phyloP scores from a whole-genome alignment of 257 asterid genomes.

The Forsythia suspensa region DNA sequence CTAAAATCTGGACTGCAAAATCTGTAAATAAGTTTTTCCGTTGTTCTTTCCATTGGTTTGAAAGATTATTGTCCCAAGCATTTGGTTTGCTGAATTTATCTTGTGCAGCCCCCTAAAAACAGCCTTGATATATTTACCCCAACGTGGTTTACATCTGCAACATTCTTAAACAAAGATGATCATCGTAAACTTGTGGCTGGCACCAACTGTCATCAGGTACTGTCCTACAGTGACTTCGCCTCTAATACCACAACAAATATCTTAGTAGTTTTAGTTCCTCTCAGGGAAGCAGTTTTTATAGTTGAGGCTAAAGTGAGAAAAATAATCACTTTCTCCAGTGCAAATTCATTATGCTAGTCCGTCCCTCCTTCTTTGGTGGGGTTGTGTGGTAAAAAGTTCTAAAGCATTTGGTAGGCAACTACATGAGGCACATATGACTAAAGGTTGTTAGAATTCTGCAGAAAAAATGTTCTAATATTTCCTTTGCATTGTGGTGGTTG shows the following conservation, averaged over 20 bases:
- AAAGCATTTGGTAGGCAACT: background rate
- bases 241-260: background rate
- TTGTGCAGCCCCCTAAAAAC: conserved; percentile 77
- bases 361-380: background rate
- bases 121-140: conserved; percentile 84
- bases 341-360: background rate
- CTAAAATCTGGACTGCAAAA: conserved; percentile 77
- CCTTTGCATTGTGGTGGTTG: background rate
- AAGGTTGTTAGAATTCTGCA: background rate
- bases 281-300: background rate
- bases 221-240: conserved; percentile 1
- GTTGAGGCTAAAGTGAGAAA: background rate
- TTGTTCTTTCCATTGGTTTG: background rate
- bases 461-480: background rate
- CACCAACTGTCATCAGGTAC: conserved; percentile 83
- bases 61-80: conserved; percentile 4
- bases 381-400: background rate
- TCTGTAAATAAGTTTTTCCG: conserved; percentile 52
- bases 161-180: conserved; percentile 79
- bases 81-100: conserved; percentile 25
- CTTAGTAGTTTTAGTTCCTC: background rate
- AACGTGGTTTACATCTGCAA: conserved; percentile 82
- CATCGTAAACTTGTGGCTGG: conserved; percentile 89
- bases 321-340: background rate
- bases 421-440: background rate